Percentiles rank a stretch among this genome's conserved stretches.
Evolutionary conservation across 1,139 yeast genomes (phyloP).

Genomic region (Hyphopichia fennica): DNA sequence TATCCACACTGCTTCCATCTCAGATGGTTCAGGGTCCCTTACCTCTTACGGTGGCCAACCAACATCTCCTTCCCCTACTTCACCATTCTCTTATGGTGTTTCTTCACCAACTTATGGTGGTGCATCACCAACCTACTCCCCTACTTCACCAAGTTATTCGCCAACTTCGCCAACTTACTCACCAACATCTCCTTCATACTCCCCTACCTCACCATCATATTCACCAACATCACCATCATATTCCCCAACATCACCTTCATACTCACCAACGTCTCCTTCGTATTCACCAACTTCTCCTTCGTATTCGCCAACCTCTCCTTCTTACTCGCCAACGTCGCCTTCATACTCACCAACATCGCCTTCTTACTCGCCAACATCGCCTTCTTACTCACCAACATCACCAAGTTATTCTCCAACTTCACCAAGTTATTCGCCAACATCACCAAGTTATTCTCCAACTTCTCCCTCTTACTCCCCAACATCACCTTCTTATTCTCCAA

Average conservation of each 20-base stretch:
- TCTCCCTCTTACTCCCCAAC: conserved; percentile 59
- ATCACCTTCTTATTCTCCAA: conserved; percentile 44
- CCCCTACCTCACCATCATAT: conserved; percentile 72
- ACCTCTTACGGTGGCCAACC: conserved; percentile 85
- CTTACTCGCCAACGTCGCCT: conserved; percentile 74
- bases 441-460: conserved; percentile 64
- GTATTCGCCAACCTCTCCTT: conserved; percentile 70
- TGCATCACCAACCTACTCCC: conserved; percentile 51
- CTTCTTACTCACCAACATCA: conserved; percentile 60
- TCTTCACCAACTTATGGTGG: conserved; percentile 62
- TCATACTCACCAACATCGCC: conserved; percentile 76
- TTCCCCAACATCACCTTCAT: conserved; percentile 72
- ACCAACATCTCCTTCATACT: conserved; percentile 73
- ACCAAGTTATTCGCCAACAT: conserved; percentile 65
- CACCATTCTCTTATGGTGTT: conserved; percentile 61
- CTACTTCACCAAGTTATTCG: conserved; percentile 48
- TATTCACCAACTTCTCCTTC: conserved; percentile 76
- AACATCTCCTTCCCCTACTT: conserved; percentile 52
- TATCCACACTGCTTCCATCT: conserved; percentile 80
- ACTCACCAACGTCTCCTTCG: conserved; percentile 69
- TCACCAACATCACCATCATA: conserved; percentile 77
- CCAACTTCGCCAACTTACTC: conserved; percentile 57
- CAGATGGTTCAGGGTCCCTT: conserved; percentile 85
- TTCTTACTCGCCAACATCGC: conserved; percentile 51
- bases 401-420: conserved; percentile 65